Evolutionary conservation across 2,329 filamentous ascomycete species (phyloP).

Genomic region (Cladosporium velox): DNA sequence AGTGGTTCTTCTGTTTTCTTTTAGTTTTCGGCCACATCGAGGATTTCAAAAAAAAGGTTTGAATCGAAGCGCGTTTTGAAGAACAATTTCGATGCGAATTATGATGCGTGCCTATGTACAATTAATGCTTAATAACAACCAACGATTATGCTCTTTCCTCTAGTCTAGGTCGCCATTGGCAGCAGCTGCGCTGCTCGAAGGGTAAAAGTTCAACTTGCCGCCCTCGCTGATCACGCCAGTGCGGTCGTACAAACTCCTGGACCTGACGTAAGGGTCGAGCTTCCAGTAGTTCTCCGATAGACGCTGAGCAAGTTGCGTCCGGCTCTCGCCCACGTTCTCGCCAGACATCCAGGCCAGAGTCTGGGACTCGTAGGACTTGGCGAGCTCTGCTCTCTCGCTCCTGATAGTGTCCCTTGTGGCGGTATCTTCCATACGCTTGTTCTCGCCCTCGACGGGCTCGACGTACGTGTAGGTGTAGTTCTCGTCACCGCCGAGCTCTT

Average conservation of each 20-base stretch:
- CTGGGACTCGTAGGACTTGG: slow-evolving; percentile 70
- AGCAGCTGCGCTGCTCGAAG: slow-evolving; percentile 28
- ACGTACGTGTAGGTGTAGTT: slow-evolving; percentile 81
- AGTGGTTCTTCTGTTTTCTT: not conserved
- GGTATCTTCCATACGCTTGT: slow-evolving; percentile 67
- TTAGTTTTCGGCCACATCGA: not conserved
- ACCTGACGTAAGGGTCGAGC: slow-evolving; percentile 82
- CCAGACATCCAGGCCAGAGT: slow-evolving; percentile 74
- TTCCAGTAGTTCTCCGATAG: slow-evolving; percentile 81
- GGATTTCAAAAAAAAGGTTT: not conserved
- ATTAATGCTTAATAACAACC: not conserved
- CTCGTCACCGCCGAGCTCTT: slow-evolving; percentile 83
- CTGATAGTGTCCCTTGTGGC: slow-evolving; percentile 65
- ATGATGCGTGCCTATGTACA: not conserved
- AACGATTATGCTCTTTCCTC: not conserved
- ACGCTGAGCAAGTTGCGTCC: slow-evolving; percentile 45
- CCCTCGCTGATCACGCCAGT: slow-evolving; percentile 67
- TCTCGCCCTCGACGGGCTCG: slow-evolving; percentile 75
- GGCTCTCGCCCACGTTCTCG: slow-evolving; percentile 40
- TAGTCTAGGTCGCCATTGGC: slow-evolving; percentile 9
- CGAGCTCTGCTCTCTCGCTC: slow-evolving; percentile 63
- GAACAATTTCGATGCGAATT: not conserved
- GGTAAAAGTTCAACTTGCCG: slow-evolving; percentile 74
- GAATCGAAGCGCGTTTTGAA: not conserved
- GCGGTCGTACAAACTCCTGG: slow-evolving; percentile 82